Evolutionary conservation across 139 green algal species (phyloP).

Genomic region (Chlorella sp.): DNA sequence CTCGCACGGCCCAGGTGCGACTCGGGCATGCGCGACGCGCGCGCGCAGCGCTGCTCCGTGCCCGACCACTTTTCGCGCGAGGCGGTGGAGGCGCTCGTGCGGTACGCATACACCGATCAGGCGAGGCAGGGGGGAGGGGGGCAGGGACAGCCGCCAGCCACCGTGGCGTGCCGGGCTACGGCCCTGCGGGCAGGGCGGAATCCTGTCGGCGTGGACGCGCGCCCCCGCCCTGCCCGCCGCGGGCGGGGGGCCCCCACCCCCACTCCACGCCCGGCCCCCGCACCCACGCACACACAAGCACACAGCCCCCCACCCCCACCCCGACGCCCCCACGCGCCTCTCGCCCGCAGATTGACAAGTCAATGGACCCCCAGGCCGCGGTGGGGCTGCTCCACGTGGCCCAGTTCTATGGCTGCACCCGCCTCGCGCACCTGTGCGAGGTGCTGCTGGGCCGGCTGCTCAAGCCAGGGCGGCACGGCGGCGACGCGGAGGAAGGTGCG

Average conservation of each 20-base stretch:
- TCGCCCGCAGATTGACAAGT: slow-evolving; percentile 13
- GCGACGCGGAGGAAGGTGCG: slow-evolving; percentile 31
- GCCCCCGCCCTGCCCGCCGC: too few species aligned
- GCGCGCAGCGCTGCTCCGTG: slow-evolving; percentile 26
- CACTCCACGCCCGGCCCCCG: too few species aligned
- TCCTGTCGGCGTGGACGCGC: too few species aligned
- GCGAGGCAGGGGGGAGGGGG: not conserved
- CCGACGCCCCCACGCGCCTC: not conserved
- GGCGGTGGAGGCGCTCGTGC: slow-evolving; percentile 44
- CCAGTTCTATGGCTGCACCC: slow-evolving; percentile 55
- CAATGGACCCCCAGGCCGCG: slow-evolving; percentile 19
- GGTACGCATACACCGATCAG: slow-evolving; percentile 63
- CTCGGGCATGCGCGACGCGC: slow-evolving; percentile 55
- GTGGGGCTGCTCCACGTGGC: slow-evolving; percentile 53
- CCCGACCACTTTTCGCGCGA: slow-evolving; percentile 59
- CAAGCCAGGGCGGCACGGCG: not conserved
- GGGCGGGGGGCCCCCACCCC: too few species aligned
- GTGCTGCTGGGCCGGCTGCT: slow-evolving; percentile 44
- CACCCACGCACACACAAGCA: too few species aligned
- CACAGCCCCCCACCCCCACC: not conserved
- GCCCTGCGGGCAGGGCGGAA: too few species aligned
- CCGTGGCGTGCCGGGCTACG: too few species aligned
- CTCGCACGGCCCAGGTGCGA: too few species aligned
- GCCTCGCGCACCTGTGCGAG: slow-evolving; percentile 55
- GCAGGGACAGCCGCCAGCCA: too few species aligned